Percentiles rank a stretch among this genome's conserved stretches.
Evolutionary conservation across 73 alveolate species (phyloP).

Genomic region (Durusdinium trenchii): DNA sequence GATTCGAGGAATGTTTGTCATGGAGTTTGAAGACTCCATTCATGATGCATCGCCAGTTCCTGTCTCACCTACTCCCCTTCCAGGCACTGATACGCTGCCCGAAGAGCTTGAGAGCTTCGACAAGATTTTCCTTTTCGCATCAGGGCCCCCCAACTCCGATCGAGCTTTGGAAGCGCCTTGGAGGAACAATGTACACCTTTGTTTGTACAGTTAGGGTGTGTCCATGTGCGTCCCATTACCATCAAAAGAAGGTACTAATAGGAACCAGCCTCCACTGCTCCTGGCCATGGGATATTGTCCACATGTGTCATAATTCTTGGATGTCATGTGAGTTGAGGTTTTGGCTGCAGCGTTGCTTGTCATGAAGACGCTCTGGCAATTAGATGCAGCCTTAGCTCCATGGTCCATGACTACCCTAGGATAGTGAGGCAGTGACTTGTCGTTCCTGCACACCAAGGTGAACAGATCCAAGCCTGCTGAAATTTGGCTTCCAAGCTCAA

Average conservation of each 20-base stretch:
- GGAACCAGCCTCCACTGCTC: neutral
- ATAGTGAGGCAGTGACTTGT: too few species aligned
- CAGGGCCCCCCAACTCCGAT: neutral
- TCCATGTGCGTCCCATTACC: neutral
- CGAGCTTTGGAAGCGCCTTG: conserved; percentile 3
- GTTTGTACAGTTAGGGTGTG: neutral
- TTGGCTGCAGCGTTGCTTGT: neutral
- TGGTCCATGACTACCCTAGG: too few species aligned
- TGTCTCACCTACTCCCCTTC: neutral
- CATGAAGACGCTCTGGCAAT: neutral
- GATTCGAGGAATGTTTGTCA: neutral
- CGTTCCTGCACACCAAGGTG: too few species aligned
- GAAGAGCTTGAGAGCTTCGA: conserved; percentile 2
- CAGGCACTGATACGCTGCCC: conserved; percentile 20
- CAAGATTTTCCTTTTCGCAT: conserved; percentile 16
- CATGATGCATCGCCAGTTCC: neutral
- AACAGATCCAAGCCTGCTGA: too few species aligned
- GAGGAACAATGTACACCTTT: neutral
- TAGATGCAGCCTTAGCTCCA: neutral
- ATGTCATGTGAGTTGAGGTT: neutral
- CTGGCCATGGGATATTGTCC: neutral
- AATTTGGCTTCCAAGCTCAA: too few species aligned
- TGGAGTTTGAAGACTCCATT: neutral
- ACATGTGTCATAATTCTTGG: neutral
- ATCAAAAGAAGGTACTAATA: neutral